phyloP scores from a whole-genome alignment of 306 rosid genomes.

The Herpetospermum pedunculosum region DNA sequence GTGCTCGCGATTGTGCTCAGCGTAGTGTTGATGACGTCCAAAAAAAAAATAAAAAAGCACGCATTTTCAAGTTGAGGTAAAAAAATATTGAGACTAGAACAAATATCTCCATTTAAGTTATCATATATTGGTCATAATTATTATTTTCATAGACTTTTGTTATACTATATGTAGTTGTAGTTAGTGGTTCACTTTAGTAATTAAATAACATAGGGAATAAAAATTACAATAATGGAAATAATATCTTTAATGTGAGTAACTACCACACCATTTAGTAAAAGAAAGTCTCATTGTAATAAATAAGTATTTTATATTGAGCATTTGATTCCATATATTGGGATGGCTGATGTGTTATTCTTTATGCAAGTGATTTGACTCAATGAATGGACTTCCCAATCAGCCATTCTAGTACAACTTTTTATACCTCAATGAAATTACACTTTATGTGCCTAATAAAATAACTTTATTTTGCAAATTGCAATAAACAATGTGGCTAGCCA shows the following conservation, averaged over 20 bases:
- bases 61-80: too few relatives aligned
- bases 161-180: too few relatives aligned
- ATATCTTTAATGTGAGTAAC: neutral
- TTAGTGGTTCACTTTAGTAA: neutral
- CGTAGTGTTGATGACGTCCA: too few relatives aligned
- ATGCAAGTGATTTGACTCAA: neutral
- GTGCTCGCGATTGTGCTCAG: too few relatives aligned
- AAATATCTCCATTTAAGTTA: too few relatives aligned
- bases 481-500: neutral
- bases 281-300: neutral
- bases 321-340: neutral
- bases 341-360: neutral
- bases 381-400: neutral
- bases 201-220: neutral
- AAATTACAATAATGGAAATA: neutral
- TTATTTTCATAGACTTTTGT: too few relatives aligned
- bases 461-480: neutral
- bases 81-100: too few relatives aligned
- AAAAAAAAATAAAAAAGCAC: too few relatives aligned
- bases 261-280: neutral
- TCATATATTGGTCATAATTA: too few relatives aligned
- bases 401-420: neutral
- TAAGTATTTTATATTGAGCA: neutral
- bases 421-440: neutral
- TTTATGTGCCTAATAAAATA: neutral